Evolutionary conservation across 352 stramenopile genomes (phyloP).

Genomic region (Sclerospora graminicola): DNA sequence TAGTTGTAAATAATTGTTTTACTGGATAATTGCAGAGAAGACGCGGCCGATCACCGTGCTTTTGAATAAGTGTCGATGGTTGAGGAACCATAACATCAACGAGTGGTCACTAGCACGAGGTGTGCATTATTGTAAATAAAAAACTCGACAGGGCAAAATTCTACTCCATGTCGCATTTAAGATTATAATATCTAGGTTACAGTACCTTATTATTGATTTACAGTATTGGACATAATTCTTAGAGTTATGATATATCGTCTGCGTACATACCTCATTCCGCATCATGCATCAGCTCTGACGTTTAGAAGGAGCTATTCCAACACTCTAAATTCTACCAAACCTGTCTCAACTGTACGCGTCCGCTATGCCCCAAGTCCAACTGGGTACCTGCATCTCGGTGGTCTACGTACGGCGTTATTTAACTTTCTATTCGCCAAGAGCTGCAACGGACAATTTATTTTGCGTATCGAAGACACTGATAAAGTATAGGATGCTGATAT

Average conservation of each 20-base stretch:
- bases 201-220: too few relatives aligned
- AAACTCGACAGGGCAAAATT: too few relatives aligned
- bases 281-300: conserved; percentile 1
- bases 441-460: conserved; percentile 73
- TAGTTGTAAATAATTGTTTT: too few relatives aligned
- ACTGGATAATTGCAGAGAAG: too few relatives aligned
- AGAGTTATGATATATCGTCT: conserved; percentile 9
- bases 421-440: conserved; percentile 89
- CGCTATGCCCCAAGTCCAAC: conserved; percentile 88
- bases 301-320: conserved; percentile 14
- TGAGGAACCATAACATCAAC: too few relatives aligned
- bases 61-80: too few relatives aligned
- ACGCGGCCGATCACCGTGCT: too few relatives aligned
- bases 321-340: not conserved
- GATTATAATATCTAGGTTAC: too few relatives aligned
- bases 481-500: conserved; percentile 27
- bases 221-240: too few relatives aligned
- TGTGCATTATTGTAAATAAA: too few relatives aligned
- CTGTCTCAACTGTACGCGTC: conserved; percentile 36
- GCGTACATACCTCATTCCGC: conserved; percentile 1
- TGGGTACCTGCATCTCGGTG: conserved; percentile 85
- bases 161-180: too few relatives aligned
- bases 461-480: conserved; percentile 91
- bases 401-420: conserved; percentile 87
- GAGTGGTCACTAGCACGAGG: too few relatives aligned